Conservation (phyloP, 257 asterid species). For the Linderniella brevidens region DNA sequence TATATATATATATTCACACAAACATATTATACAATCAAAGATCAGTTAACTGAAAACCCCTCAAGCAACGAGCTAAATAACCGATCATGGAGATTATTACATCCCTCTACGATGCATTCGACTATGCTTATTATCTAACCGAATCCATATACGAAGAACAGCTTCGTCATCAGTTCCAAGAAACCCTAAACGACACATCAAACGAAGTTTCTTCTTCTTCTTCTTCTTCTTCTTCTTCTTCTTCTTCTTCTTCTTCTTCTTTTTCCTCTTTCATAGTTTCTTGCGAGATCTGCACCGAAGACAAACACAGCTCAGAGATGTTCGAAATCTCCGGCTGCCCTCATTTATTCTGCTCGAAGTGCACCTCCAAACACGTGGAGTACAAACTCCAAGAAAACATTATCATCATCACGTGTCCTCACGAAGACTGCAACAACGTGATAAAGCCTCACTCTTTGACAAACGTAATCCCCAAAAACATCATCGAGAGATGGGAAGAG, state of each 20-base stretch:
- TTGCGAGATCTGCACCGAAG: constrained; percentile 19
- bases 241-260: background rate
- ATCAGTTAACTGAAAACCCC: too few relatives aligned
- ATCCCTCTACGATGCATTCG: too few relatives aligned
- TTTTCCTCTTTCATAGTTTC: background rate
- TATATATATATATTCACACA: too few relatives aligned
- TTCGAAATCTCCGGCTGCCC: constrained; percentile 15
- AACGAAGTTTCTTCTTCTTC: constrained; percentile 1
- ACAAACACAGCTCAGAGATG: constrained; percentile 15
- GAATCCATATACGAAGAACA: too few relatives aligned
- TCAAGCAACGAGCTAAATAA: too few relatives aligned
- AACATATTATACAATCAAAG: too few relatives aligned
- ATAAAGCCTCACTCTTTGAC: constrained; percentile 10
- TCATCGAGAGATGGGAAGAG: constrained; percentile 24
- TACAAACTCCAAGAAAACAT: constrained; percentile 20
- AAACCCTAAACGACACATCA: too few relatives aligned
- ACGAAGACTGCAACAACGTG: constrained; percentile 16
- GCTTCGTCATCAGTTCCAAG: too few relatives aligned
- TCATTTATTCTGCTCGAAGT: constrained; percentile 17
- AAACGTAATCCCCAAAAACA: constrained; percentile 12
- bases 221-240: background rate
- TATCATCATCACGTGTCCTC: constrained; percentile 25
- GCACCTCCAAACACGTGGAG: constrained; percentile 18
- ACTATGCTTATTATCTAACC: too few relatives aligned
- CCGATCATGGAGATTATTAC: too few relatives aligned